Base-by-base conservation (phyloP, 176 grass and related monocot genomes). In the Olyra latifolia region DNA sequence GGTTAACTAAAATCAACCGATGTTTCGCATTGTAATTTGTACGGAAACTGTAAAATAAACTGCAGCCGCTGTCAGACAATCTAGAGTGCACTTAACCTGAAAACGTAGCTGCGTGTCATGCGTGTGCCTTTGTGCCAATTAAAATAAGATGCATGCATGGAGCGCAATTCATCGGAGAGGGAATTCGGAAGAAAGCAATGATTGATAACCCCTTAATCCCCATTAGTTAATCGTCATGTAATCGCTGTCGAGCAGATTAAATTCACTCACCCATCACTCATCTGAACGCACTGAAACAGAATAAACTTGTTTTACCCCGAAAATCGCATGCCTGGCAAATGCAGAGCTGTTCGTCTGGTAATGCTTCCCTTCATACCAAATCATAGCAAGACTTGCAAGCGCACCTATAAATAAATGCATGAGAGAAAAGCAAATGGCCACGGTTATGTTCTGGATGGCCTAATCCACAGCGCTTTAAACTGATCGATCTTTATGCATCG, bases 11-110 rank as follows among this genome's bases (percentile, higher is more conserved):
- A 29, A 83, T 65, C 62, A 78, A 54, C 23, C 22, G 35, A 17
- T 63, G 53, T 80, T 32, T 71, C 10, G 35, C 12, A 68, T 17
- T 14, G 13, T 75, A 72, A 72, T 77, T 46, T 30, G 9, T 30
- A 29, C 10, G 13, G 75, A 72, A 72, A 82, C 56, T 30, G 9
- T 50, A 49, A 27, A 76, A n/a, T 56, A 62, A 53, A 30, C 20
- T 8, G 59, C 48, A 35, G 75, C 22, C 42, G 42, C 44, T 45
- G 71, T 47, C 55, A 76, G 38, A 55, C 35, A 17, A 62, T 89
- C 82, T 22, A 81, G 76, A 84, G 38, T 84, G 70, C 76, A 84
- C 81, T 69, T 75, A 80, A 32, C 42, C 16, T 42, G 80, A 72
- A 45, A 72, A 68, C 50, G 12, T 35, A 66, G 41, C 67, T 52